Conservation (phyloP, 805 yeast genomes). For the Hanseniaspora guilliermondii region DNA sequence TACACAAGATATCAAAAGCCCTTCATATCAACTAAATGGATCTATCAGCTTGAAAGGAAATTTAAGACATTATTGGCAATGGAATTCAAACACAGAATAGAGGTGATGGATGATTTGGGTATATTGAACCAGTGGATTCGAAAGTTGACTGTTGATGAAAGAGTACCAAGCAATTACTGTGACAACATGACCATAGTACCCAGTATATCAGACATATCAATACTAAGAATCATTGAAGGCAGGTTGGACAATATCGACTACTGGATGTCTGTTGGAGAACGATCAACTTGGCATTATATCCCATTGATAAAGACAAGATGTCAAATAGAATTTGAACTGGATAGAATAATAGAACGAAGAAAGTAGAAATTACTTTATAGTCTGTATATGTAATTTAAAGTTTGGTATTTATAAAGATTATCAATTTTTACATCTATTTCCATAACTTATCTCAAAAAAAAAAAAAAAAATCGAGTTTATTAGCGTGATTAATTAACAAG, state of each 20-base stretch:
- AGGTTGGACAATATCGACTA: slow-evolving; percentile 70
- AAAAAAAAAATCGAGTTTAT: neutral
- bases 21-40: slow-evolving; percentile 27
- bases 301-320: slow-evolving; percentile 80
- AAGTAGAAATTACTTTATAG: neutral
- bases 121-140: slow-evolving; percentile 56
- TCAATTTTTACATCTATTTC: no score
- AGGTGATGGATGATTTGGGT: slow-evolving; percentile 67
- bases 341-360: slow-evolving; percentile 44
- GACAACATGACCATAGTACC: slow-evolving; percentile 88
- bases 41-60: slow-evolving; percentile 30
- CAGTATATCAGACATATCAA: slow-evolving; percentile 56
- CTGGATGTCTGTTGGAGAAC: slow-evolving; percentile 84
- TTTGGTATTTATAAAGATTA: neutral
- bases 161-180: slow-evolving; percentile 55
- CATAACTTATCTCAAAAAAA: neutral
- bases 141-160: slow-evolving; percentile 76
- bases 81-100: slow-evolving; percentile 76
- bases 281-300: slow-evolving; percentile 84
- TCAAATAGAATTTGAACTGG: slow-evolving; percentile 77
- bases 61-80: slow-evolving; percentile 48
- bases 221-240: slow-evolving; percentile 68
- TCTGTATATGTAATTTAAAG: no score
- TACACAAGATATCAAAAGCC: slow-evolving; percentile 25
- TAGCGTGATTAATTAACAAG: no score